Evolutionary conservation across 2,329 filamentous ascomycete species (phyloP), one percentile per base, ranked within the genome.

Genomic region (Rutstroemia sp.): DNA sequence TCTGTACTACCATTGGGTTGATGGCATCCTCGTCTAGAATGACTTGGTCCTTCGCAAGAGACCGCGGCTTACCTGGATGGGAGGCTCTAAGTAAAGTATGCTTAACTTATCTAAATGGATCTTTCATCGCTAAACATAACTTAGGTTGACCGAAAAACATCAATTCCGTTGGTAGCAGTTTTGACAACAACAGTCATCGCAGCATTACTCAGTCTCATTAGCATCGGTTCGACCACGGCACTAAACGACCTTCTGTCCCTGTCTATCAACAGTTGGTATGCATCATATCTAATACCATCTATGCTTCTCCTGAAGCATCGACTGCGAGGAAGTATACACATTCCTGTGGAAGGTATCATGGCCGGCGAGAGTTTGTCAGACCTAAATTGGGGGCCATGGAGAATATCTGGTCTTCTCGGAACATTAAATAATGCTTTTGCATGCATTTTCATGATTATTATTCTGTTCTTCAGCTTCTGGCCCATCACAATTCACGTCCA

Each of bases 231-330:
- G 6, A 66, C 71, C 2, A 72, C 73, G 2, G 78, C 77, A 9
- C 78, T 80, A 65, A 78, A 79, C 62, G 76, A 75, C 53, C 74
- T 80, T 57, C 73, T 75, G 12, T 79, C 76, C 3, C 70, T 81
- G 16, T 74, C 74, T 44, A 71, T 78, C 45, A 73, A 71, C 30
- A 73, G 75, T 0, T 70, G 80, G 7, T 74, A 79, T 49, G 71
- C 72, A 17, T 77, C 76, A 9, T 81, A 81, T 62, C 70, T 79
- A 38, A 69, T 78, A 42, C 74, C 75, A 19, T 47, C 45, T 21
- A 12, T 30, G 19, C 14, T 70, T 75, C 54, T 56, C 66, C 10
- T 72, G 74, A 56, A 65, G 78, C 23, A 68, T 77, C 54, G 45
- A 14, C 17, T 47, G 7, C 45, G 21, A 14, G 45, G 45, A 21